These are phyloP conservation scores for Orbilia javanica DNA, from an alignment of 2,329 filamentous ascomycete species.

Conservation along the genomic window DNA sequence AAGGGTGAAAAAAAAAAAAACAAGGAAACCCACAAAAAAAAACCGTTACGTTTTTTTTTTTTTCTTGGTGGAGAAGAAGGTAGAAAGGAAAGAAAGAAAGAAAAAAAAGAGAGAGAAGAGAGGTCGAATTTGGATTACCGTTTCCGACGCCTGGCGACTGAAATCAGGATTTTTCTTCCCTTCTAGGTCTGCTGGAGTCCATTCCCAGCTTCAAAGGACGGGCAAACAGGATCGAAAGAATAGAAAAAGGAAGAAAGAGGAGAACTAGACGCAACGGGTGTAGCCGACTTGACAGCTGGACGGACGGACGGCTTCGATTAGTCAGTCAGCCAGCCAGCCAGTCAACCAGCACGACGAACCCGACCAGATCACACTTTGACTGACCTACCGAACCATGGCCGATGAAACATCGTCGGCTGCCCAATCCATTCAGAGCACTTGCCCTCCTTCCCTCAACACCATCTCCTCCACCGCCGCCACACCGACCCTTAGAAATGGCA, in stretches of 20 bases:
- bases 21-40: too few species aligned
- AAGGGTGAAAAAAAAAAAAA: background rate
- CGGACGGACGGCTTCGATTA: constrained; percentile 22
- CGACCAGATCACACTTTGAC: background rate
- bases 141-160: constrained; percentile 28
- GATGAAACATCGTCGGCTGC: constrained; percentile 57
- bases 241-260: too few species aligned
- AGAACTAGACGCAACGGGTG: constrained; percentile 8
- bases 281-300: constrained; percentile 8
- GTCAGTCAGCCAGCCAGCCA: too few species aligned
- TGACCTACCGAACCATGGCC: constrained; percentile 39
- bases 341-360: too few species aligned
- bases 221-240: constrained; percentile 14
- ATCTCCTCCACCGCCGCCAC: constrained; percentile 14
- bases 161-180: constrained; percentile 57
- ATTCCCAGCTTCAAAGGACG: background rate
- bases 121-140: background rate
- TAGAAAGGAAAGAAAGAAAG: too few species aligned
- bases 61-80: too few species aligned
- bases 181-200: background rate
- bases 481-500: constrained; percentile 13
- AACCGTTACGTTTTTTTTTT: too few species aligned
- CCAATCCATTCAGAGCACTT: constrained; percentile 50
- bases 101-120: background rate
- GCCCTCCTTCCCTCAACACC: constrained; percentile 30